Conservation (phyloP, 1,284 basidiomycete genomes). For the Amylostereum chailletii region DNA sequence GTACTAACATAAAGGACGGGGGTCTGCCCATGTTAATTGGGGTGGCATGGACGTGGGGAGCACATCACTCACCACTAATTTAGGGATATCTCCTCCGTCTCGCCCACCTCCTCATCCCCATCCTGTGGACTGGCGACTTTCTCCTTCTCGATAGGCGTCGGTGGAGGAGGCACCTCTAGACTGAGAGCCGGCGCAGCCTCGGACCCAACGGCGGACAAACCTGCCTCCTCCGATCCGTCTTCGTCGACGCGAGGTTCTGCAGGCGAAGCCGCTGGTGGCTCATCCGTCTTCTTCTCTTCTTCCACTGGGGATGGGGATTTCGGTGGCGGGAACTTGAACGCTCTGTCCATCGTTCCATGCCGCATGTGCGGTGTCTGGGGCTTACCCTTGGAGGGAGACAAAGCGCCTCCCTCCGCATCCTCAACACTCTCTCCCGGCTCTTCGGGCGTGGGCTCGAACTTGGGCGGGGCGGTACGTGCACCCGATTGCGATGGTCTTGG, state of each 20-base stretch:
- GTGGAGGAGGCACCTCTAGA: slow-evolving; percentile 68
- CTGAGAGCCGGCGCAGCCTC: slow-evolving; percentile 45
- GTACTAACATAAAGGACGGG: too few species aligned
- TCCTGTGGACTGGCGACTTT: slow-evolving; percentile 29
- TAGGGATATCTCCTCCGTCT: slow-evolving; percentile 58
- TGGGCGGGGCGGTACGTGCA: slow-evolving; percentile 13
- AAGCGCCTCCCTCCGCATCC: slow-evolving; percentile 28
- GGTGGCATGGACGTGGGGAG: neutral
- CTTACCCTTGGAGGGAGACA: slow-evolving; percentile 12
- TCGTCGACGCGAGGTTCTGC: neutral
- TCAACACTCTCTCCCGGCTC: slow-evolving; percentile 23
- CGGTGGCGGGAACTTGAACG: slow-evolving; percentile 65
- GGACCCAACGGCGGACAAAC: slow-evolving; percentile 19
- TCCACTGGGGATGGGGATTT: slow-evolving; percentile 16
- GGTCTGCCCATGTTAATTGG: too few species aligned
- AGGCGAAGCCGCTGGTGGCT: neutral
- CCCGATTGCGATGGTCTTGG: slow-evolving; percentile 33
- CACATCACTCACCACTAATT: slow-evolving; percentile 18
- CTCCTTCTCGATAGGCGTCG: slow-evolving; percentile 72
- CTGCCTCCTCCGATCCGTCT: slow-evolving; percentile 16
- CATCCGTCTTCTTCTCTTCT: slow-evolving; percentile 3
- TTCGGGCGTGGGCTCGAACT: slow-evolving; percentile 43
- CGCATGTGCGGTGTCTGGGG: slow-evolving; percentile 19
- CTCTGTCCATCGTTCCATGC: slow-evolving; percentile 66
- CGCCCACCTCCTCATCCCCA: slow-evolving; percentile 61